Conservation (phyloP, 352 stramenopile species). For the Pythium insidiosum region DNA sequence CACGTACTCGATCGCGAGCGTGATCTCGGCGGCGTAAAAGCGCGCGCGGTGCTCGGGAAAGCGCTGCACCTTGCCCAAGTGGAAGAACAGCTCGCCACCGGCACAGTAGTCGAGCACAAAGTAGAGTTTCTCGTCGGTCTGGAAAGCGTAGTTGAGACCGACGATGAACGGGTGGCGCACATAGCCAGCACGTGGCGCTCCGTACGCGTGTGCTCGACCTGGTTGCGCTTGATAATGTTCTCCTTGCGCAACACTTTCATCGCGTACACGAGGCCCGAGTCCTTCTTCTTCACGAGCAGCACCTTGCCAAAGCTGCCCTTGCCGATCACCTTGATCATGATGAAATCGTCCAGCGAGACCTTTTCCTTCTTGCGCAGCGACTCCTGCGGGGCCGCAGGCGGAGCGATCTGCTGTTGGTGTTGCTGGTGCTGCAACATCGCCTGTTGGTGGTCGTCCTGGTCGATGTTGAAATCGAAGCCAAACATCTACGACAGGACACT, state of each 20-base stretch:
- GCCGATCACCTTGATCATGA: constrained; percentile 96
- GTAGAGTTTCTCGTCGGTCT: constrained; percentile 96
- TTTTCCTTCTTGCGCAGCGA: constrained; percentile 52
- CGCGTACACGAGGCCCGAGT: constrained; percentile 92
- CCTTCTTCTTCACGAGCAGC: constrained; percentile 92
- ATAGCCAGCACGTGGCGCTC: constrained; percentile 96
- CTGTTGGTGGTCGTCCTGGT: constrained; percentile 27
- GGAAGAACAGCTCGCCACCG: constrained; percentile 94
- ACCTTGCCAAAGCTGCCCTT: constrained; percentile 96
- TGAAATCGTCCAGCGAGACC: constrained; percentile 89
- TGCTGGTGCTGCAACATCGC: constrained; percentile 30
- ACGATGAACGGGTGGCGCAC: constrained; percentile 98
- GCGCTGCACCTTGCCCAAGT: constrained; percentile 88
- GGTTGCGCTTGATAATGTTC: constrained; percentile 98
- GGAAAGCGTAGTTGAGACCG: constrained; percentile 93
- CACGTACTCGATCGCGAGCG: constrained; percentile 93
- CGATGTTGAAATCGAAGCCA: constrained; percentile 63
- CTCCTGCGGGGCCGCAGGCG: constrained; percentile 20
- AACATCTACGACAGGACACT: constrained; percentile 39
- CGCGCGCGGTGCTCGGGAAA: constrained; percentile 91
- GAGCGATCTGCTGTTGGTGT: constrained; percentile 26
- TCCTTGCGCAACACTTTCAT: constrained; percentile 99
- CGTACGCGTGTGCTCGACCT: no score
- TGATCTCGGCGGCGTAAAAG: constrained; percentile 98
- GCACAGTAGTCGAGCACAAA: constrained; percentile 99